Conservation (phyloP, 768 basidiomycete species). For the Hortiboletus campestris region DNA sequence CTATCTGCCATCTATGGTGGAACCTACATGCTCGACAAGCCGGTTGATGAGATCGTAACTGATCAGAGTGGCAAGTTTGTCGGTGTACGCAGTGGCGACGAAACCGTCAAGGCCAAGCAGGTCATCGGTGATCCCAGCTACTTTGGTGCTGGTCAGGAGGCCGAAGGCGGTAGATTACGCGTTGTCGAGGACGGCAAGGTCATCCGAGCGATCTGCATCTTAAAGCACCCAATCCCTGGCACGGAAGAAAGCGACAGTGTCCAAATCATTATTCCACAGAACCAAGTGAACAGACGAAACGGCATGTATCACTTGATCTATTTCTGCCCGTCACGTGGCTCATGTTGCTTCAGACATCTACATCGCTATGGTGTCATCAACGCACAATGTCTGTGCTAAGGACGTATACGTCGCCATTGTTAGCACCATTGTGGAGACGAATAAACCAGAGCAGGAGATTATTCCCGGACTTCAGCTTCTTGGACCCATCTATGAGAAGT, state of each 20-base stretch:
- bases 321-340: slow-evolving; percentile 1
- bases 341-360: slow-evolving; percentile 76
- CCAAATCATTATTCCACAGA: slow-evolving; percentile 98
- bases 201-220: slow-evolving; percentile 93
- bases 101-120: slow-evolving; percentile 95
- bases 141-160: slow-evolving; percentile 73
- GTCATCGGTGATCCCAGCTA: slow-evolving; percentile 98
- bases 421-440: slow-evolving; percentile 96
- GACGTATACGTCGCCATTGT: slow-evolving; percentile 96
- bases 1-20: slow-evolving; percentile 98
- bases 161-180: slow-evolving; percentile 73
- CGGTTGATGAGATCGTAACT: slow-evolving; percentile 85
- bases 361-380: slow-evolving; percentile 94
- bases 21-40: slow-evolving; percentile 99
- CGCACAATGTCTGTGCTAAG: slow-evolving; percentile 96
- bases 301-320: slow-evolving; percentile 49
- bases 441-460: slow-evolving; percentile 89
- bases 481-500: slow-evolving; percentile 94
- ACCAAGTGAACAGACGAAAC: slow-evolving; percentile 90
- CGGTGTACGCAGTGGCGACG: slow-evolving; percentile 84
- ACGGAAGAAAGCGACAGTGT: slow-evolving; percentile 94
- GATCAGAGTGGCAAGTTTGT: slow-evolving; percentile 85
- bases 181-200: slow-evolving; percentile 94
- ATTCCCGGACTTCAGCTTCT: slow-evolving; percentile 88
- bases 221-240: slow-evolving; percentile 97